phyloP scores from a whole-genome alignment of 1,139 yeast species.

The Pichia sp. region DNA sequence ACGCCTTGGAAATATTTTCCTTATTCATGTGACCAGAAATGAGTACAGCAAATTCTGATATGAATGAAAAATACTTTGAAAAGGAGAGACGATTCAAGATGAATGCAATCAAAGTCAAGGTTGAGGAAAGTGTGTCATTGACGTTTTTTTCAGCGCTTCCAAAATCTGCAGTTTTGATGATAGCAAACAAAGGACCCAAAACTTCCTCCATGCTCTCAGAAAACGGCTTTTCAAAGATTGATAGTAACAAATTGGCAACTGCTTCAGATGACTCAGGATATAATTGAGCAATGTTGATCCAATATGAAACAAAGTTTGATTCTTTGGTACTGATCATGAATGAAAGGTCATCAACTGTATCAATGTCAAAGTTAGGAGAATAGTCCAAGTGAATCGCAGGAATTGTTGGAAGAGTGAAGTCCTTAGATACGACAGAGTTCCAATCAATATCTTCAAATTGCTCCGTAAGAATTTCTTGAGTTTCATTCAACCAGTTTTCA shows the following conservation, averaged over 20 bases:
- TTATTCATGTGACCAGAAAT: constrained; percentile 34
- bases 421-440: constrained; percentile 1
- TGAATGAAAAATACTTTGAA: constrained; percentile 23
- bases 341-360: constrained; percentile 35
- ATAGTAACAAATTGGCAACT: constrained; percentile 42
- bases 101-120: constrained; percentile 41
- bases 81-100: constrained; percentile 35
- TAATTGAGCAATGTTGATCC: constrained; percentile 41
- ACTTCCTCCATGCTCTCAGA: constrained; percentile 27
- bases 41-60: constrained; percentile 33
- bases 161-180: constrained; percentile 31
- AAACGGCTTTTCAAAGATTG: constrained; percentile 28
- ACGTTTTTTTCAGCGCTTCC: constrained; percentile 20
- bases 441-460: constrained; percentile 23
- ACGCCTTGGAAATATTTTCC: constrained; percentile 34
- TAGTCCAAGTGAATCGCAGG: constrained; percentile 31
- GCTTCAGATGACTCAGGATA: constrained; percentile 45
- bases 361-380: constrained; percentile 22
- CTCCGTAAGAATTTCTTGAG: constrained; percentile 22
- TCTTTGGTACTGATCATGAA: constrained; percentile 30
- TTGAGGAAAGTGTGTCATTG: constrained; percentile 33
- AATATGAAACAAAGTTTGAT: constrained; percentile 35
- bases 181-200: constrained; percentile 31
- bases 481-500: constrained; percentile 16
- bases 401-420: constrained; percentile 22